Evolutionary conservation across 2,329 filamentous ascomycete species (phyloP), one percentile per base, ranked within the genome.

Genomic region (Calonectria henricotiae): DNA sequence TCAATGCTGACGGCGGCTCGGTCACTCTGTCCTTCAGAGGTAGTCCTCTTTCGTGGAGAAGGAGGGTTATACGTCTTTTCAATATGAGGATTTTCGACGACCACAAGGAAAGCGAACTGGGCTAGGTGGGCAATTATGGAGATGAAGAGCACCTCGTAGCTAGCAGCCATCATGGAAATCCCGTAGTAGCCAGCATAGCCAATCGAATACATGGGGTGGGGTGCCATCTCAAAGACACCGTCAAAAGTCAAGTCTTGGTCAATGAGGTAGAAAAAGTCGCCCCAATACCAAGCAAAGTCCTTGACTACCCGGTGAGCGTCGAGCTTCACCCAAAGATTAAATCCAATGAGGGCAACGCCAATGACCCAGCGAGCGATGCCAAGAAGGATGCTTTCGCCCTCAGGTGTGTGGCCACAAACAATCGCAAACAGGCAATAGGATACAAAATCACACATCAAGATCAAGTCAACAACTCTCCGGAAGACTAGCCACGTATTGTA

Each of bases 211-310:
- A 98, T 98, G 73, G 96, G 96, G 81, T 98, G 96, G 37, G 96
- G 96, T 23, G 96, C 96, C 92, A 99, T 97, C 85, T 99, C 96
- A 81, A 98, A 99, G 73, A 99, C 96, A 67, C 96, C 96, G 80
- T 99, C 96, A 82, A 99, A 99, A 61, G 95, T 98, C 81, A 99
- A 87, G 80, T 98, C 94, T 84, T 98, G 95, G 83, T 99, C 96
- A 82, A 99, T 94, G 79, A 99, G 91, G 84, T 95, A 99, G 87
- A 98, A 99, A 85, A 98, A 98, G 83, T 99, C 96, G 71, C 96
- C 96, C 96, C 96, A 99, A 84, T 98, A 99, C 96, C 96, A 99
- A 32, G 96, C 96, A 85, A 95, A 99, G 83, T 99, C 96, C 83
- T 98, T 98, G 80, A 99, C 96, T 61, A 99, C 96, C 71, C 96